Evolutionary conservation across 805 yeast genomes (phyloP).

Genomic region (Cephaloascus albidus): DNA sequence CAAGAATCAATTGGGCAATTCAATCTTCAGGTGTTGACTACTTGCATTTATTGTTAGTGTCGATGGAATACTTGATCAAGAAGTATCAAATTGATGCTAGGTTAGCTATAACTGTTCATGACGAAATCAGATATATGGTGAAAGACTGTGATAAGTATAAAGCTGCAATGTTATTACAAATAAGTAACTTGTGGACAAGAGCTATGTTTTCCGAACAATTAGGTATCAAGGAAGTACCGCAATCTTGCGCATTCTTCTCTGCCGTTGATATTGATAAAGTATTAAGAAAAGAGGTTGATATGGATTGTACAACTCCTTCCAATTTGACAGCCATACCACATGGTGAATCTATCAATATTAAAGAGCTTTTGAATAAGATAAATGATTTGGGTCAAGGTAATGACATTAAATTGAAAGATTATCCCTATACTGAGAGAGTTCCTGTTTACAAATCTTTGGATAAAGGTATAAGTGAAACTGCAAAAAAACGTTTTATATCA

Average conservation of each 20-base stretch:
- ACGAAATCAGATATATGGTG: conserved; percentile 79
- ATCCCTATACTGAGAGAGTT: conserved; percentile 1
- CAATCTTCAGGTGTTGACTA: conserved; percentile 98
- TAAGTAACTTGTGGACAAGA: conserved; percentile 91
- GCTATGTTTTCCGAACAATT: conserved; percentile 90
- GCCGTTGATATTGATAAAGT: conserved; percentile 87
- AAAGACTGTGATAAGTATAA: conserved; percentile 65
- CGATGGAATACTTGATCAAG: conserved; percentile 76
- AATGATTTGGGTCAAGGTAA: conserved; percentile 17
- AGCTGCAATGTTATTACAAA: conserved; percentile 77
- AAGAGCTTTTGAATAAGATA: conserved; percentile 30
- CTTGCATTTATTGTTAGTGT: conserved; percentile 69
- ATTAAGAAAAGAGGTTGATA: conserved; percentile 84
- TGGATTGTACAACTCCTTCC: conserved; percentile 89
- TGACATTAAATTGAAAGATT: conserved; percentile 9
- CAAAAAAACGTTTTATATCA: conserved; percentile 12
- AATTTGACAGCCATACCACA: conserved; percentile 54
- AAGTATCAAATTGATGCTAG: conserved; percentile 66
- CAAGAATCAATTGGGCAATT: conserved; percentile 95
- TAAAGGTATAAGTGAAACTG: conserved; percentile 9
- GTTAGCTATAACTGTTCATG: conserved; percentile 84
- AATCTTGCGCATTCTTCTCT: conserved; percentile 91
- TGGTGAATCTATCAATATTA: conserved; percentile 71
- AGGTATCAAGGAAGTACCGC: conserved; percentile 86
- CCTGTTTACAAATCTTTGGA: conserved; percentile 17